A percentile compares a stretch with the other conserved stretches of the same genome.
Evolutionary conservation across 1,139 yeast genomes (phyloP).

Genomic region (Petasospora fabianii): DNA sequence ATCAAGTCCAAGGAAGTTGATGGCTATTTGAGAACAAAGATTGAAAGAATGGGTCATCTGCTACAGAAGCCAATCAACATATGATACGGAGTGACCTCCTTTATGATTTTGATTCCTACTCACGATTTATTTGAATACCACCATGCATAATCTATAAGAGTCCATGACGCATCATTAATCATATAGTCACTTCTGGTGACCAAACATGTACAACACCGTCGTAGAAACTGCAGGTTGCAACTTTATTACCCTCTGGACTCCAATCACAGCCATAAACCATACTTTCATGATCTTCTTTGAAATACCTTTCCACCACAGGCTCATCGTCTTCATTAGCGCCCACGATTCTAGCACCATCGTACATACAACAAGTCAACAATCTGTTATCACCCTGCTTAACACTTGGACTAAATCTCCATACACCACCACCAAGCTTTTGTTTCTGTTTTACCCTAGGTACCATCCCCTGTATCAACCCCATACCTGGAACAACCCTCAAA

Average conservation of each 20-base stretch:
- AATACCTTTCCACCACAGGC: slow-evolving; percentile 41
- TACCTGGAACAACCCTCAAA: slow-evolving; percentile 50
- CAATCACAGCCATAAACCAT: slow-evolving; percentile 97
- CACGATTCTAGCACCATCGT: slow-evolving; percentile 78
- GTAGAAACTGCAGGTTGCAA: slow-evolving; percentile 87
- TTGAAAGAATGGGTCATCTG: slow-evolving; percentile 96
- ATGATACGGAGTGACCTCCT: too few relatives aligned
- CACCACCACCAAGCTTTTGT: slow-evolving; percentile 82
- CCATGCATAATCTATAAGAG: too few relatives aligned
- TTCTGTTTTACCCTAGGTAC: slow-evolving; percentile 43
- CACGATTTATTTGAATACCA: too few relatives aligned
- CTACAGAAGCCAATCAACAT: slow-evolving; percentile 52
- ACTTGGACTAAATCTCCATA: slow-evolving; percentile 81
- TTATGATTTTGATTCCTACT: too few relatives aligned
- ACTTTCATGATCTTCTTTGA: slow-evolving; percentile 75
- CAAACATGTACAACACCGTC: slow-evolving; percentile 79
- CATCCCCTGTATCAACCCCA: slow-evolving; percentile 40
- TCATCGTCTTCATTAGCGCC: slow-evolving; percentile 30
- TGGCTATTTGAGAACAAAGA: slow-evolving; percentile 88
- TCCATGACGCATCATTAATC: too few relatives aligned
- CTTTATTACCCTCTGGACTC: slow-evolving; percentile 44
- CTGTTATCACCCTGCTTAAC: slow-evolving; percentile 38
- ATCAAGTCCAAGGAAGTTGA: slow-evolving; percentile 83
- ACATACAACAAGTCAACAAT: slow-evolving; percentile 86
- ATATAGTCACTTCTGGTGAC: slow-evolving; percentile 35